These are phyloP conservation scores for Centella asiatica DNA, from an alignment of 129 eudicot genomes.

Conservation along the genomic window DNA sequence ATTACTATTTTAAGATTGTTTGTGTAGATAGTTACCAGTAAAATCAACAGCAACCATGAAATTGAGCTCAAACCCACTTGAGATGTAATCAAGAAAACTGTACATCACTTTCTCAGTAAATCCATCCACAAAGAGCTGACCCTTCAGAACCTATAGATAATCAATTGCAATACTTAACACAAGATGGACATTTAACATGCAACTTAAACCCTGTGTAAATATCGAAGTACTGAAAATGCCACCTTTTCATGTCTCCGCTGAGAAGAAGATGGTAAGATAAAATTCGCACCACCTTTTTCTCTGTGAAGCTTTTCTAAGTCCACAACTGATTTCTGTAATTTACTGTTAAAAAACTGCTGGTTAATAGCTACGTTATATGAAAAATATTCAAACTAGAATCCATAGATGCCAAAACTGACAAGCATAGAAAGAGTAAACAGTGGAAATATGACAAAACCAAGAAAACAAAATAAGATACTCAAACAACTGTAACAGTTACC, in stretches of 20 bases:
- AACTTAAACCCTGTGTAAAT: neutral
- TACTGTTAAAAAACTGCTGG: conserved; percentile 31
- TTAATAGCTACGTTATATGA: neutral
- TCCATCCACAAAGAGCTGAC: conserved; percentile 69
- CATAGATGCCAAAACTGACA: neutral
- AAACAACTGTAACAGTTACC: conserved; percentile 36
- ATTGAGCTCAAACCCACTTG: conserved; percentile 92
- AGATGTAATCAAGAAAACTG: conserved; percentile 83
- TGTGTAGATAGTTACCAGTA: conserved; percentile 72
- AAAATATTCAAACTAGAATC: neutral
- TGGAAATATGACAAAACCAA: neutral
- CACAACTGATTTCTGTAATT: conserved; percentile 63
- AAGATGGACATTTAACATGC: neutral
- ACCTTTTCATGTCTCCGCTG: conserved; percentile 64
- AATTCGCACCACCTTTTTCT: conserved; percentile 47
- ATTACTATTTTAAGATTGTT: too few relatives aligned
- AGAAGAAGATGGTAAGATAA: conserved; percentile 53
- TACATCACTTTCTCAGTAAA: conserved; percentile 55
- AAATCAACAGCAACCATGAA: conserved; percentile 99
- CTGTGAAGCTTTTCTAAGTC: conserved; percentile 56
- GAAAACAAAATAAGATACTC: neutral
- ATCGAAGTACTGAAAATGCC: neutral
- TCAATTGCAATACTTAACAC: conserved; percentile 7
- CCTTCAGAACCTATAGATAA: conserved; percentile 58
- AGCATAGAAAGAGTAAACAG: neutral